Evolutionary conservation across 192 early-diverging fungal genomes (phyloP).

Genomic region (Bifiguratus adelaidae): DNA sequence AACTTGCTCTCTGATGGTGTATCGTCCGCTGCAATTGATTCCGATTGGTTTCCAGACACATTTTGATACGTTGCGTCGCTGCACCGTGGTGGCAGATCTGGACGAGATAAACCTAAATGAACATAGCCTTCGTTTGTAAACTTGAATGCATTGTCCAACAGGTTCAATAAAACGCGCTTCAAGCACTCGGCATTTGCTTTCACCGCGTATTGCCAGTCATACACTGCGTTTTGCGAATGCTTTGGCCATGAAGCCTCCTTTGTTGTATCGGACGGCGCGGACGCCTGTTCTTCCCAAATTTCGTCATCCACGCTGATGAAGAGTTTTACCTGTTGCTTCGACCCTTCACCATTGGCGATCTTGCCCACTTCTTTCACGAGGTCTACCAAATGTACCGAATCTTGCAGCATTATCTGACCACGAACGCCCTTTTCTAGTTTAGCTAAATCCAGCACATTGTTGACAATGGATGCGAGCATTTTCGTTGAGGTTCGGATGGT

Average conservation of each 20-base stretch:
- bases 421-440: constrained; percentile 9
- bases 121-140: constrained; percentile 38
- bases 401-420: not conserved
- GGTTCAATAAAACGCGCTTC: not conserved
- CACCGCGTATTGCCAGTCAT: no score
- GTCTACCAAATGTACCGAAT: constrained; percentile 3
- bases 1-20: no score
- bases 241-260: no score
- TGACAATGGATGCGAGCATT: constrained; percentile 19
- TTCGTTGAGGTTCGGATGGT: constrained; percentile 25
- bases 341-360: no score
- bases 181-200: constrained; percentile 2
- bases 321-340: no score
- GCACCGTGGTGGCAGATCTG: no score
- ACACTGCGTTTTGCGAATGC: no score
- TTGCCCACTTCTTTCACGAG: constrained; percentile 9
- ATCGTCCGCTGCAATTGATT: not conserved
- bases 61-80: no score
- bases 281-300: no score
- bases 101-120: constrained; percentile 22
- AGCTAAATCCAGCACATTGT: constrained; percentile 25
- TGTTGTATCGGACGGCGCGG: no score
- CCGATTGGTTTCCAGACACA: constrained; percentile 1
- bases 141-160: constrained; percentile 31
- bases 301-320: no score